phyloP scores from a whole-genome alignment of 306 rosid species.

The Pyrus communis region DNA sequence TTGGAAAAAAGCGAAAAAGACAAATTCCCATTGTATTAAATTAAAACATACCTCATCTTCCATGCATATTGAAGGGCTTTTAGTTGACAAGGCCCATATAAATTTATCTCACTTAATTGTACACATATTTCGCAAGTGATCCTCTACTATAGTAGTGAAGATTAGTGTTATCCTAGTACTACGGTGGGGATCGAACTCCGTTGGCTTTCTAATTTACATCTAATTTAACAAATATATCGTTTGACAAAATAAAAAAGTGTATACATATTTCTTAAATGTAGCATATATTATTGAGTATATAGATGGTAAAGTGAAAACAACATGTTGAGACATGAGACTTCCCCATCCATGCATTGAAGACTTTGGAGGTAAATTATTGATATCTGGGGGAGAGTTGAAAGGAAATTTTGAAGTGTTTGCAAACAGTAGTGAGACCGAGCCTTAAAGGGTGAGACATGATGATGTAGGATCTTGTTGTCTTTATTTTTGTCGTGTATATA shows the following conservation, averaged over 20 bases:
- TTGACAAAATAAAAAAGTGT: too few relatives aligned
- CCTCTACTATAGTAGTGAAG: too few relatives aligned
- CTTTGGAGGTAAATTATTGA: background rate
- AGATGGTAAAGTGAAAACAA: background rate
- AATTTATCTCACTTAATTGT: too few relatives aligned
- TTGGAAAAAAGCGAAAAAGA: too few relatives aligned
- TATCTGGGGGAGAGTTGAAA: background rate
- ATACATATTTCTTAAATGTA: too few relatives aligned
- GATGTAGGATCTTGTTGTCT: background rate
- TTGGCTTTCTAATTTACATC: too few relatives aligned
- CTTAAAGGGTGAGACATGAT: background rate
- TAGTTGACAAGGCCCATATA: too few relatives aligned
- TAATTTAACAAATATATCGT: too few relatives aligned
- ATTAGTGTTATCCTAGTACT: rapidly evolving
- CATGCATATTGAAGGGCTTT: too few relatives aligned
- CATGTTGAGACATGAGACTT: background rate
- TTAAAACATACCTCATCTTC: too few relatives aligned
- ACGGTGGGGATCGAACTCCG: rapidly evolving
- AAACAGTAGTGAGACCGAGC: background rate
- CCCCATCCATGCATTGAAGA: background rate
- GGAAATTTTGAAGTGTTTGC: background rate
- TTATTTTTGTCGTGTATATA: background rate
- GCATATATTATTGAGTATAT: background rate
- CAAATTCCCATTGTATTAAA: too few relatives aligned
- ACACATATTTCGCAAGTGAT: too few relatives aligned